Evolutionary conservation across 1,139 yeast species (phyloP), one percentile per base, ranked within the genome.

Genomic region (Yamadazyma dushanensis): DNA sequence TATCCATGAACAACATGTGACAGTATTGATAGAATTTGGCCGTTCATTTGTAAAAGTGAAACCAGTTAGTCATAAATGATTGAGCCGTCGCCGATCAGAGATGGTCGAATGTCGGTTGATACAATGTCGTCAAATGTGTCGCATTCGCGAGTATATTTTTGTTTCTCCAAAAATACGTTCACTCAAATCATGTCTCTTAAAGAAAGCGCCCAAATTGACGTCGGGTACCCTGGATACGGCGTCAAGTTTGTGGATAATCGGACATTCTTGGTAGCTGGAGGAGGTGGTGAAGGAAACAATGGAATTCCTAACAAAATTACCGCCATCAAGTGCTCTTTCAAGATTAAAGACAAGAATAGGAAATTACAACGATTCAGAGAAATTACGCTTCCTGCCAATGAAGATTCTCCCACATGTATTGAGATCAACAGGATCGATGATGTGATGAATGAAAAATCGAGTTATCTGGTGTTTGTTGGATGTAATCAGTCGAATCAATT

Each of bases 261-360:
- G 46, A 75, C 82, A 3, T 59, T 89, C 23, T 59, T 89, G 35
- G 85, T 84, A 19, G 79, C 89, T 5, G 98, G 98, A 28, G 98
- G 97, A 30, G 97, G 97, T 25, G 97, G 97, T 26, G 95, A 87
- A 58, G 95, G 95, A 11, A 82, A 77, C 52, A 71, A 87, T 53
- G 97, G 96, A 29, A 79, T 89, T 38, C 86, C 92, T 31, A 90
- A 90, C 59, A 88, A 85, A 56, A 68, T 90, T 49, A 80, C 89
- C n/a, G 88, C 84, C 13, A 61, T 83, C 31, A 66, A 76, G 38
- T 66, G 84, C 38, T 74, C 76, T 49, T 79, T 80, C 55, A 63
- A 82, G 41, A 66, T 70, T 25, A 56, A 63, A 31, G 76, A 70
- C 44, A 74, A 77, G 45, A 53, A 47, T 18, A 73, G 79, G 41